Base-by-base conservation (phyloP, 176 grass and related monocot genomes). In the Secale cereale region DNA sequence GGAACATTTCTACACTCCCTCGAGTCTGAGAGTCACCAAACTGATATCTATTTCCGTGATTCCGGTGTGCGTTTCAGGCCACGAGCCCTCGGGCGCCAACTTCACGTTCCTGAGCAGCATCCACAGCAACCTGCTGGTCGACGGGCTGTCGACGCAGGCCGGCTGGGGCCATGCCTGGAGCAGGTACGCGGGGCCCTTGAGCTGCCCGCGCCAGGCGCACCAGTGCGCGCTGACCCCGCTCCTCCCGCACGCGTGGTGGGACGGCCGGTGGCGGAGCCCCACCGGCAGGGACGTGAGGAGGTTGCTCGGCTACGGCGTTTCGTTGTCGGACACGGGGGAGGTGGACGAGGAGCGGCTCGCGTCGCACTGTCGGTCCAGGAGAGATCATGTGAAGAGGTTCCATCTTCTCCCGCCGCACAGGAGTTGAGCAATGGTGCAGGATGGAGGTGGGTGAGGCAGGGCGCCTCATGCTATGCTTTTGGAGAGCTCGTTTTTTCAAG, bases 91-190 rank as follows among this genome's bases (percentile, higher is more conserved):
- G 48, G 81, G 62, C 11, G 25, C 78, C 11, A 92, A 90, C 80
- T 92, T 95, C 74, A 87, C 88, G 10, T 98, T 98, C 93, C 87
- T 98, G 56, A 95, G 93, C 87, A 94, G 93, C 48, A 75, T 98
- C 87, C 96, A 94, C 20, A 90, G 86, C 26, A 98, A 93, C 39
- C 41, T 98, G 36, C 78, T 98, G 68, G 92, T 83, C 0, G 36
- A 84, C 1, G 91, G 91, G 27, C 85, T 98, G 26, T 82, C 77
- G 0, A 94, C 86, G 19, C 96, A 95, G 85, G 83, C 88, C 48
- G 91, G 93, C 6, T 98, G 96, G 96, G 93, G 96, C 25, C 96
- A 98, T 63, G 80, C 89, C 78, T 98, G 93, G 96, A 95, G 87
- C 83, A 89, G 96, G 77, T 98, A 95, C 59, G 78, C 92, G 0